Evolutionary conservation across 352 stramenopile genomes (phyloP).

Genomic region (Phytophthora sansomeana): DNA sequence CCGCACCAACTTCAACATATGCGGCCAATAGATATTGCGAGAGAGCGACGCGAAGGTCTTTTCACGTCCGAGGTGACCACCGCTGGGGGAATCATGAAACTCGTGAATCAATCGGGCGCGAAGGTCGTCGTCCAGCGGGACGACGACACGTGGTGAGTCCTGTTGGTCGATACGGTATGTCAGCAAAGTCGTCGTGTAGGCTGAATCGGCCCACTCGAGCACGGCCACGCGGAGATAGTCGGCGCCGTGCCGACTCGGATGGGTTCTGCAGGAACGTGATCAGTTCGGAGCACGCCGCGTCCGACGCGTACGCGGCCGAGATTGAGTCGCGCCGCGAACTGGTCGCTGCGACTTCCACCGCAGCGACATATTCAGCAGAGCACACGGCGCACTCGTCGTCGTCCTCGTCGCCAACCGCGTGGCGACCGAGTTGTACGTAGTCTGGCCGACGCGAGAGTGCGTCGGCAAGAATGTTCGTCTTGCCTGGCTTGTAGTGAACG

Average conservation of each 20-base stretch:
- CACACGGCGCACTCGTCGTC: no score
- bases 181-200: constrained; percentile 12
- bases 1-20: constrained; percentile 43
- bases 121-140: constrained; percentile 18
- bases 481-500: no score
- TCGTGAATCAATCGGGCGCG: constrained; percentile 23
- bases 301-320: neutral
- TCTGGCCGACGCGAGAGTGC: no score
- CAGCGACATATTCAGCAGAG: no score
- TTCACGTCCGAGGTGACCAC: constrained; percentile 33
- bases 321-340: constrained; percentile 6
- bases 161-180: constrained; percentile 6
- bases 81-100: constrained; percentile 20
- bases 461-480: no score
- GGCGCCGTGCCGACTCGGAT: neutral
- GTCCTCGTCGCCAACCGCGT: neutral
- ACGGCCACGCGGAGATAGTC: neutral
- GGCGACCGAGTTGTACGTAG: no score
- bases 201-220: neutral
- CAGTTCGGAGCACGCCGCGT: neutral
- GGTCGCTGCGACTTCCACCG: neutral
- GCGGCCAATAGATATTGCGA: constrained; percentile 30
- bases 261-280: constrained; percentile 16
- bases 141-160: constrained; percentile 12
- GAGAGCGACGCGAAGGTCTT: constrained; percentile 34